These are phyloP conservation scores for Blumeria hordei DNA, from an alignment of 2,329 filamentous ascomycete genomes.

Conservation along the genomic window DNA sequence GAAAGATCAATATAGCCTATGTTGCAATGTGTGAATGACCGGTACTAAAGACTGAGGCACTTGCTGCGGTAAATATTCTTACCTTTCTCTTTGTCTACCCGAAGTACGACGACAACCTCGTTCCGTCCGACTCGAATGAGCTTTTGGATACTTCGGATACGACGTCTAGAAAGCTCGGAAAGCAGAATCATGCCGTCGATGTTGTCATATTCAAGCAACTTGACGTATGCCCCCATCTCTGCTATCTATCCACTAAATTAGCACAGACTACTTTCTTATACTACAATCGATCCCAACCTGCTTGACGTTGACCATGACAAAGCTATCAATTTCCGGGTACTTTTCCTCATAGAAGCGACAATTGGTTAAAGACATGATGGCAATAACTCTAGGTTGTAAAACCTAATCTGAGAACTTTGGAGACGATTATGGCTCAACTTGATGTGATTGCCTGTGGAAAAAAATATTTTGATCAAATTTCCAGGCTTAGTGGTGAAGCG, in stretches of 20 bases:
- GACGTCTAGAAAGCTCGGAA: slow-evolving; percentile 87
- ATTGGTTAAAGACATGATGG: slow-evolving; percentile 79
- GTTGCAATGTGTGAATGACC: not conserved
- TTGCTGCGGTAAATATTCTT: slow-evolving; percentile 6
- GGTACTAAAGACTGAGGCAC: not conserved
- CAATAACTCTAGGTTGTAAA: not conserved
- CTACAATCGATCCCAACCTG: slow-evolving; percentile 34
- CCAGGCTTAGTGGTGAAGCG: too few species aligned
- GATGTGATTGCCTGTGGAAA: too few species aligned
- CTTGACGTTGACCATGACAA: slow-evolving; percentile 99
- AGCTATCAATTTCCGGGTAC: slow-evolving; percentile 95
- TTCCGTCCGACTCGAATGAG: slow-evolving; percentile 94
- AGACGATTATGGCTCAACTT: too few species aligned
- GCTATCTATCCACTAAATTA: slow-evolving; percentile 40
- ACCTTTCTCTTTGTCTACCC: slow-evolving; percentile 98
- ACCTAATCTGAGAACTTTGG: too few species aligned
- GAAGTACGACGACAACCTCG: slow-evolving; percentile 91
- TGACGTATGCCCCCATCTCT: slow-evolving; percentile 99
- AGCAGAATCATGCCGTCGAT: slow-evolving; percentile 99
- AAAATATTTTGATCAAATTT: too few species aligned
- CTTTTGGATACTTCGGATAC: slow-evolving; percentile 97
- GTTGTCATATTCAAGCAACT: slow-evolving; percentile 98
- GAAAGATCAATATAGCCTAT: slow-evolving; percentile 89
- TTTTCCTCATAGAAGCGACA: slow-evolving; percentile 97
- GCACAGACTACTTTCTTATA: slow-evolving; percentile 3